These are phyloP conservation scores for Nicotiana tabacum DNA, from an alignment of 257 asterid species.

Conservation along the genomic window DNA sequence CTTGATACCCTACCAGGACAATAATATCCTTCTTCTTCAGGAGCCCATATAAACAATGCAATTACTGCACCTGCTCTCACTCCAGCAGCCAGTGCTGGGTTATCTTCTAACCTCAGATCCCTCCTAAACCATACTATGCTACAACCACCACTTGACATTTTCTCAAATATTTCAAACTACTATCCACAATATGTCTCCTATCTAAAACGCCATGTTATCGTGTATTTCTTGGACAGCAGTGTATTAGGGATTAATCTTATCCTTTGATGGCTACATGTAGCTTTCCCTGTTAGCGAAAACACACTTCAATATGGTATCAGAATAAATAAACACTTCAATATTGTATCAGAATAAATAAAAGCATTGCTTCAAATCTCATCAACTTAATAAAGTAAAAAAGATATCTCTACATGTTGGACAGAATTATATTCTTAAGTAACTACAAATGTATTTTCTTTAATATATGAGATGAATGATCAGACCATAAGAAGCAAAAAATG, in stretches of 20 bases:
- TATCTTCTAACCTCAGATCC: slow-evolving; percentile 90
- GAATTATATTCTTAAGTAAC: not conserved
- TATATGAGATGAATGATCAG: not conserved
- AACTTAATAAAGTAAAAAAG: not conserved
- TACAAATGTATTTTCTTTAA: not conserved
- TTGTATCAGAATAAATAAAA: too few species aligned
- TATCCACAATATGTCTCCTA: not conserved
- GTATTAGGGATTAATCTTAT: slow-evolving; percentile 12
- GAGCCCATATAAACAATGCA: slow-evolving; percentile 84
- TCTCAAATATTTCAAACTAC: slow-evolving; percentile 13
- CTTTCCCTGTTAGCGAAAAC: slow-evolving; percentile 14
- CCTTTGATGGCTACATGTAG: slow-evolving; percentile 16
- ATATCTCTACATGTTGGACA: not conserved
- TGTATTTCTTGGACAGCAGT: slow-evolving; percentile 13
- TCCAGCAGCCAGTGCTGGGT: slow-evolving; percentile 83
- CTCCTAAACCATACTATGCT: slow-evolving; percentile 95
- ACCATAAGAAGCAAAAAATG: not conserved
- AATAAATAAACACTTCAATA: not conserved
- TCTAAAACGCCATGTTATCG: slow-evolving; percentile 18
- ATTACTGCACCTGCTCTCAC: slow-evolving; percentile 75
- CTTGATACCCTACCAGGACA: slow-evolving; percentile 89
- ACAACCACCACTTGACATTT: slow-evolving; percentile 60
- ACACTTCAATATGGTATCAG: not conserved
- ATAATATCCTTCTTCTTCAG: slow-evolving; percentile 87
- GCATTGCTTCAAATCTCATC: not conserved